These are phyloP conservation scores for Pisolithus tinctorius DNA, from an alignment of 768 basidiomycete species.

Conservation along the genomic window DNA sequence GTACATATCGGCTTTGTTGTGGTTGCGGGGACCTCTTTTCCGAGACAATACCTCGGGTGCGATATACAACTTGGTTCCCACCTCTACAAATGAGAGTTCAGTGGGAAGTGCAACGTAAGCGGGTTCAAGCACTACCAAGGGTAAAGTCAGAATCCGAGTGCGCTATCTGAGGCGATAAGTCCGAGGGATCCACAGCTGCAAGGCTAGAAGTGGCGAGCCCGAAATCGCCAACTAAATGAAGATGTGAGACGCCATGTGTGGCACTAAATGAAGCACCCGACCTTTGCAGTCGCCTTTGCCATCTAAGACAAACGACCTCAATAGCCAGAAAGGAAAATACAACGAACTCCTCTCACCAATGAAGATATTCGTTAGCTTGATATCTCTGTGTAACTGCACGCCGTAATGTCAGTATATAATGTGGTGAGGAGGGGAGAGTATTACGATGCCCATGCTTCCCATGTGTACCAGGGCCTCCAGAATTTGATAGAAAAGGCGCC, in stretches of 20 bases:
- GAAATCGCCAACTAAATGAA: conserved; percentile 77
- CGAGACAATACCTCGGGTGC: conserved; percentile 82
- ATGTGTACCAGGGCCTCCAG: conserved; percentile 88
- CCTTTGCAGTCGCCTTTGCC: conserved; percentile 82
- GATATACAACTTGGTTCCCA: conserved; percentile 88
- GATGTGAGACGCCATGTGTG: neutral
- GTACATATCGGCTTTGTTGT: conserved; percentile 90
- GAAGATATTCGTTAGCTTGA: conserved; percentile 92
- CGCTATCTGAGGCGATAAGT: conserved; percentile 42
- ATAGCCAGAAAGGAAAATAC: neutral
- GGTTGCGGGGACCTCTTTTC: conserved; percentile 60
- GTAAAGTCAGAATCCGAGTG: conserved; percentile 65
- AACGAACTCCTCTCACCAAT: conserved; percentile 53
- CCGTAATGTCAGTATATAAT: neutral
- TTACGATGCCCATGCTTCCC: conserved; percentile 77
- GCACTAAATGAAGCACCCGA: conserved; percentile 12
- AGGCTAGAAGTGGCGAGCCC: conserved; percentile 83
- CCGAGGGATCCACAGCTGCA: conserved; percentile 70
- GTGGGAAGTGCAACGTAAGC: neutral
- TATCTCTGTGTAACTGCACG: conserved; percentile 70
- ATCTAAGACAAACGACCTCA: conserved; percentile 35
- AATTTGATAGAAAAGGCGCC: conserved; percentile 86
- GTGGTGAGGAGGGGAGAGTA: conserved; percentile 19
- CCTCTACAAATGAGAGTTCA: conserved; percentile 42
- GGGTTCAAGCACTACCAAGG: conserved; percentile 39